Percentiles rank a stretch among this genome's conserved stretches.
Conservation (phyloP, 495 filamentous ascomycete species). For the Penicillium chermesinum region DNA sequence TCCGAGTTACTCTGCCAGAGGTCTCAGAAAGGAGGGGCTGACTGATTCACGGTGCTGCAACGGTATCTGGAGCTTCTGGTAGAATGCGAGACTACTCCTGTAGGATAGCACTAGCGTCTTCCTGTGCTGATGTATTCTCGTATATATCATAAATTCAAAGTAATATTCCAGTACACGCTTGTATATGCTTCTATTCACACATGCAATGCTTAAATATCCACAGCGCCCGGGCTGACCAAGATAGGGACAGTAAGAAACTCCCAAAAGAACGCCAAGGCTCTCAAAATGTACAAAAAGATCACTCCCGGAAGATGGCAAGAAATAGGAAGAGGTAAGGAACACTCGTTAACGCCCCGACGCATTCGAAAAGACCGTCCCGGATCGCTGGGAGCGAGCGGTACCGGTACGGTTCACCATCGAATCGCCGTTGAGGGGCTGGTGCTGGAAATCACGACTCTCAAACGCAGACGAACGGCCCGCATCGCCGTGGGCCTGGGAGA, state of each 20-base stretch:
- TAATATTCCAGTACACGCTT: not conserved
- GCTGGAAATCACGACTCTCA: slow-evolving; percentile 24
- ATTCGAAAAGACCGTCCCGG: slow-evolving; percentile 27
- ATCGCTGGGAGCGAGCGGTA: slow-evolving; percentile 24
- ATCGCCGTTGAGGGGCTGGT: not conserved
- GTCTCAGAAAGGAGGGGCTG: too few relatives aligned
- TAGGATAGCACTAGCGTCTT: too few relatives aligned
- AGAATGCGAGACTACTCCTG: too few relatives aligned
- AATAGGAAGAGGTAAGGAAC: not conserved
- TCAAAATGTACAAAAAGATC: not conserved
- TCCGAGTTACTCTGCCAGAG: too few relatives aligned
- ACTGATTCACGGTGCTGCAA: too few relatives aligned
- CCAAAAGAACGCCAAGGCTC: slow-evolving; percentile 3
- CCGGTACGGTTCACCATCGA: slow-evolving; percentile 3
- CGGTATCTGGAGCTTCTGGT: too few relatives aligned
- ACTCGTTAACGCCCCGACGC: slow-evolving; percentile 2
- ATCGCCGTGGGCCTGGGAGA: slow-evolving; percentile 24
- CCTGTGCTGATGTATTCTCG: too few relatives aligned
- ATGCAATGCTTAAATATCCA: too few relatives aligned
- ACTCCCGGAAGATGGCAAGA: not conserved
- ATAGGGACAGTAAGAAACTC: not conserved
- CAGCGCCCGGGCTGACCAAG: not conserved
- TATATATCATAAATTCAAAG: too few relatives aligned
- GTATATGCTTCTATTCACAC: too few relatives aligned
- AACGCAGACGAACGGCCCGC: slow-evolving; percentile 22